Evolutionary conservation across 2,329 filamentous ascomycete species (phyloP).

Genomic region (Endothia cerciana): DNA sequence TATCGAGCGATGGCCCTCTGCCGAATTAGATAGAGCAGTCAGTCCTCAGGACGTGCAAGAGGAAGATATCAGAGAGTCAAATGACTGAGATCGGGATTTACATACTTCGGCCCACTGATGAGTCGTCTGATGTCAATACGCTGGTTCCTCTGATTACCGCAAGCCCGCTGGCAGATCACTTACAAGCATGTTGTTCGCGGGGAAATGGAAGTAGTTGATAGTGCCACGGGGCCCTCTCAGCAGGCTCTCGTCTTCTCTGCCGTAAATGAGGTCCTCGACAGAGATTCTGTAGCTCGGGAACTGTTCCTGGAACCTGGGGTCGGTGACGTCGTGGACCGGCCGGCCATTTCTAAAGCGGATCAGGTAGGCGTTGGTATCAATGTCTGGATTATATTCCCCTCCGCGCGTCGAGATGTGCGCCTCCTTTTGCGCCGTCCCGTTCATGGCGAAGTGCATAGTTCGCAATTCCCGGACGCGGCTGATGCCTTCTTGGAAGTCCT

Average conservation of each 20-base stretch:
- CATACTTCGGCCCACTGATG: conserved; percentile 28
- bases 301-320: conserved; percentile 25
- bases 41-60: neutral
- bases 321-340: conserved; percentile 11
- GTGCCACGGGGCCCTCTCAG: conserved; percentile 15
- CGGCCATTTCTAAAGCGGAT: conserved; percentile 25
- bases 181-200: conserved; percentile 33
- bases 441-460: conserved; percentile 22
- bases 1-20: conserved; percentile 24
- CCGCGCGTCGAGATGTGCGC: neutral
- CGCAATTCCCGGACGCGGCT: conserved; percentile 20
- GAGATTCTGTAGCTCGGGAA: conserved; percentile 26
- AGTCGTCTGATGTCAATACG: neutral
- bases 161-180: neutral
- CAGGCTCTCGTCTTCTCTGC: neutral
- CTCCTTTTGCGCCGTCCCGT: conserved; percentile 19
- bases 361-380: conserved; percentile 28
- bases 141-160: neutral
- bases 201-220: conserved; percentile 32
- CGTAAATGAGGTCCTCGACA: conserved; percentile 16
- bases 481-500: conserved; percentile 25
- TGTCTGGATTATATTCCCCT: conserved; percentile 21
- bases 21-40: neutral
- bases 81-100: neutral
- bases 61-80: neutral